Base-by-base conservation (phyloP, 139 green algal genomes). In the Trebouxia sp. region DNA sequence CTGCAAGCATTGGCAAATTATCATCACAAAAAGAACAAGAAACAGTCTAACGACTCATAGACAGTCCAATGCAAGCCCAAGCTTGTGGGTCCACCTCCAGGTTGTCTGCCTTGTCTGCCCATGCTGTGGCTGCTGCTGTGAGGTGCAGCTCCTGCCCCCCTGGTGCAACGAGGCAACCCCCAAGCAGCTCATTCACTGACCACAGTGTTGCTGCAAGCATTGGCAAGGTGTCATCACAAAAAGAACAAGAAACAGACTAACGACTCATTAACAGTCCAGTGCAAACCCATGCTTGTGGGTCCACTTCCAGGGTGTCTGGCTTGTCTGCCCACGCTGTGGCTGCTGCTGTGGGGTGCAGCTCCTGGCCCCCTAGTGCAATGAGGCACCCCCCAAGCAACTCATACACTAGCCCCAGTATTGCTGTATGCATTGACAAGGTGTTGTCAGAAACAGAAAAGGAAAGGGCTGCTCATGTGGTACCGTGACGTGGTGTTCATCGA, bases 381-480 rank as follows among this genome's bases (percentile, higher is more conserved):
- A 83, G 74, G 4, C 56, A 70, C 8, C 82, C 79, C 0, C 43
- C 28, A 26, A 65, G 58, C 22, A 85, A 51, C 53, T 89, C 82
- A 4, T 85, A 82, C 1, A 86, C 10, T 26, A 89, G 28, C 0
- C 41, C 72, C 20, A 89, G 76, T 65, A 89, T 38, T 3, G 55
- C 82, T 77, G 82, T 67, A 51, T 15, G 20, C 3, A 69, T 15
- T 30, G n/a, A n/a, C n/a, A n/a, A n/a, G n/a, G n/a, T n/a, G n/a
- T n/a, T n/a, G n/a, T n/a, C n/a, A n/a, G n/a, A n/a, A 28, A 72
- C 2, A 37, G 3, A 28, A 37, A 30, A 14, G 39, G 58, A 43
- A 20, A 28, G 14, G 5, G 48, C n/a, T n/a, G n/a, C n/a, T n/a
- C n/a, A n/a, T n/a, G n/a, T n/a, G n/a, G n/a, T n/a, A n/a, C n/a